phyloP scores from a whole-genome alignment of 805 yeast species.

The Naumovozyma dairenensis region DNA sequence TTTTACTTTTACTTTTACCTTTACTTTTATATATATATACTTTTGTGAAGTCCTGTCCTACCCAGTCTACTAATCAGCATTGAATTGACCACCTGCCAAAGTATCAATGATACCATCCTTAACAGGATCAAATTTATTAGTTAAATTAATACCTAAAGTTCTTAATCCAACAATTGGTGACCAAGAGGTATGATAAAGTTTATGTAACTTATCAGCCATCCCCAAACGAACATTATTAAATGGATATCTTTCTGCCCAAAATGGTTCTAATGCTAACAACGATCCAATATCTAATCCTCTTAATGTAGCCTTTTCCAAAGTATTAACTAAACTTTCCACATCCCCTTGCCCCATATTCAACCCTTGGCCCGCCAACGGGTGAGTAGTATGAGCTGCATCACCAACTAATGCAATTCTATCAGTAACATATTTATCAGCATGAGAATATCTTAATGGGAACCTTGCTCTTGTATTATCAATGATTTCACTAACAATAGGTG shows the following conservation, averaged over 20 bases:
- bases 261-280: conserved; percentile 71
- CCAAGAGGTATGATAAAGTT: conserved; percentile 65
- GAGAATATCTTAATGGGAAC: conserved; percentile 81
- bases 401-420: conserved; percentile 90
- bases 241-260: conserved; percentile 75
- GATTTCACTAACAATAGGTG: conserved; percentile 54
- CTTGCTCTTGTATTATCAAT: conserved; percentile 63
- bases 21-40: no score
- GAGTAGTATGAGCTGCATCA: conserved; percentile 96
- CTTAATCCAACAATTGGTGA: conserved; percentile 68
- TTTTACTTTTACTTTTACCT: no score
- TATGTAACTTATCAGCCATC: conserved; percentile 84
- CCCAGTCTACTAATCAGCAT: no score
- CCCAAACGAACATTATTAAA: conserved; percentile 74
- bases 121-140: conserved; percentile 53
- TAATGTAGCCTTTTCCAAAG: conserved; percentile 57
- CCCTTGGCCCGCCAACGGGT: conserved; percentile 97
- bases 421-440: conserved; percentile 79
- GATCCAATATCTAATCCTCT: conserved; percentile 88
- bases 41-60: no score
- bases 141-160: conserved; percentile 61
- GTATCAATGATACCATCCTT: conserved; percentile 61
- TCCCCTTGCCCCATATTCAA: conserved; percentile 96
- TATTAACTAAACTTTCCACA: conserved; percentile 58
- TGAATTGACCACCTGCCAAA: conserved; percentile 34